These are phyloP conservation scores for Lecanosticta acicola DNA, from an alignment of 2,329 filamentous ascomycete species.

Conservation along the genomic window DNA sequence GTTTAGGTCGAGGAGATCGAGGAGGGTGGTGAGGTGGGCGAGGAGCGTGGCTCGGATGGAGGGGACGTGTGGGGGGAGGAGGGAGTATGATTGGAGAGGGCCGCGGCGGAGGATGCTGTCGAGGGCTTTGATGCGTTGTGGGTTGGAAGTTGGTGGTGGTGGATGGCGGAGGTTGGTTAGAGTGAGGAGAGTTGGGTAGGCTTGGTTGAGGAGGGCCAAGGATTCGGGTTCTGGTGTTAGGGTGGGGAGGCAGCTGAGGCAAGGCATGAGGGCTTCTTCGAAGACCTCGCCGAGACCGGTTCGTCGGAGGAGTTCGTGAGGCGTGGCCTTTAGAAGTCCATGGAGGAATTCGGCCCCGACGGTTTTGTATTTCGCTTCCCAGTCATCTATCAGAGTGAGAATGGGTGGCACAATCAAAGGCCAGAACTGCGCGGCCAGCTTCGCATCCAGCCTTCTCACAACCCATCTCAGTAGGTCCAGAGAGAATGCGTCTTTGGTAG, in stretches of 20 bases:
- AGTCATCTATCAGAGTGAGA: conserved; percentile 63
- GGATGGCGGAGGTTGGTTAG: conserved; percentile 48
- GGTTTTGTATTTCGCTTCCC: conserved; percentile 48
- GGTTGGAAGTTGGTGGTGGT: conserved; percentile 22
- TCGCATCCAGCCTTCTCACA: conserved; percentile 48
- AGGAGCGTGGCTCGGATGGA: conserved; percentile 55
- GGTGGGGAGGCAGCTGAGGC: conserved; percentile 69
- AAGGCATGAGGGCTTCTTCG: conserved; percentile 62
- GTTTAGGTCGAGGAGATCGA: conserved; percentile 56
- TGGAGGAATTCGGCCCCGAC: conserved; percentile 53
- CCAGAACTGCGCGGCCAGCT: conserved; percentile 55
- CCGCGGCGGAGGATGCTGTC: conserved; percentile 41
- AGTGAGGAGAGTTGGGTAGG: conserved; percentile 61
- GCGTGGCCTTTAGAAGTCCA: conserved; percentile 52
- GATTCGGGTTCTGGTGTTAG: conserved; percentile 71
- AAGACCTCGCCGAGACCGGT: conserved; percentile 65
- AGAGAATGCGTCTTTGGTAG: conserved; percentile 42
- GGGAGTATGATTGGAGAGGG: conserved; percentile 44
- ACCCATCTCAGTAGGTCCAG: conserved; percentile 59
- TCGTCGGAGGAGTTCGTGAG: conserved; percentile 48
- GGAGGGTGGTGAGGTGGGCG: conserved; percentile 43
- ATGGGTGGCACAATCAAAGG: conserved; percentile 64
- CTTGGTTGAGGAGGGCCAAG: conserved; percentile 54
- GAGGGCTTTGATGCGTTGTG: conserved; percentile 35
- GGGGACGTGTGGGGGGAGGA: conserved; percentile 53